phyloP scores from a whole-genome alignment of 768 basidiomycete genomes.

The Hypsizygus marmoreus region DNA sequence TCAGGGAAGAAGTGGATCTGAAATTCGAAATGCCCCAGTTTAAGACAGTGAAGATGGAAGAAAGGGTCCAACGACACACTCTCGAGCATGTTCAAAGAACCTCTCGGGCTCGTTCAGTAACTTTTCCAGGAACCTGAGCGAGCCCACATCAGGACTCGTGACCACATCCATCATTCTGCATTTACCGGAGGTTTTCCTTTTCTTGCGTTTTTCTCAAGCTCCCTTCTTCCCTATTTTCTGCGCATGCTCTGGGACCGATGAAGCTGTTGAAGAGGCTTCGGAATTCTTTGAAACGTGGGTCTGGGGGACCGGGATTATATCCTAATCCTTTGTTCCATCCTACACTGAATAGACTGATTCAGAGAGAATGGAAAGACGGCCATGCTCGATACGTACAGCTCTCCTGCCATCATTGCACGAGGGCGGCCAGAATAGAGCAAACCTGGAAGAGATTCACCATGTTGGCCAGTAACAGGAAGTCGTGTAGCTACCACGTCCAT shows the following conservation, averaged over 20 bases:
- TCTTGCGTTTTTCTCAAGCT: slow-evolving; percentile 20
- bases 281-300: slow-evolving; percentile 35
- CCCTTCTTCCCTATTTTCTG: neutral
- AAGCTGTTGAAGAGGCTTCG: slow-evolving; percentile 32
- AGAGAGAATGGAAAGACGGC: too few relatives aligned
- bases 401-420: slow-evolving; percentile 30
- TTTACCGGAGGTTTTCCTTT: slow-evolving; percentile 14
- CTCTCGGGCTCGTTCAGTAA: neutral
- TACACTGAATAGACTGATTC: too few relatives aligned
- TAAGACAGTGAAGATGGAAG: neutral
- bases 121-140: neutral
- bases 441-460: too few relatives aligned
- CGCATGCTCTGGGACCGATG: slow-evolving; percentile 31
- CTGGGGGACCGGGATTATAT: slow-evolving; percentile 31
- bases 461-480: too few relatives aligned
- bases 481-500: slow-evolving; percentile 25
- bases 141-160: too few relatives aligned
- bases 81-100: slow-evolving; percentile 2
- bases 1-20: slow-evolving; percentile 24
- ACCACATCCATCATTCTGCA: too few relatives aligned
- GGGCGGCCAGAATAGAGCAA: slow-evolving; percentile 35
- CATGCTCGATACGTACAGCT: slow-evolving; percentile 34
- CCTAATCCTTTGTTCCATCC: slow-evolving; percentile 37
- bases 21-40: too few relatives aligned
- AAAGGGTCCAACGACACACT: neutral